A percentile compares a stretch with the other conserved stretches of the same genome.
These are phyloP conservation scores for Aspergillus terreus DNA, from an alignment of 2,329 filamentous ascomycete genomes.

Conservation along the genomic window DNA sequence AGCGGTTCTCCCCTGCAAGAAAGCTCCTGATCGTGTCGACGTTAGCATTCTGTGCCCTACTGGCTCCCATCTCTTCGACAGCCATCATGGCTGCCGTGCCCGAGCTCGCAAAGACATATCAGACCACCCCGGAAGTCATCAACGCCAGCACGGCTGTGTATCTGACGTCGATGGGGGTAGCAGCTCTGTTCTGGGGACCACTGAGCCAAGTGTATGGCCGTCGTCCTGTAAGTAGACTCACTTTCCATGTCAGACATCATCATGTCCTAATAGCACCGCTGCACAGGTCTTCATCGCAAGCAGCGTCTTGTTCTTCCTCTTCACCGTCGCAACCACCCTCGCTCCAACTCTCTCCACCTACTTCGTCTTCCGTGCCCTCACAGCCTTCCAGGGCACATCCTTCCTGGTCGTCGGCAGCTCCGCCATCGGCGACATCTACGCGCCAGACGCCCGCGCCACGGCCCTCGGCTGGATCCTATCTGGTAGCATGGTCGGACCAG, in stretches of 20 bases:
- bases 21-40: conserved; percentile 67
- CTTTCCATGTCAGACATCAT: no score
- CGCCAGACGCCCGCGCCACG: conserved; percentile 65
- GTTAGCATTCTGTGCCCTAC: conserved; percentile 70
- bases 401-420: conserved; percentile 70
- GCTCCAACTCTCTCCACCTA: conserved; percentile 68
- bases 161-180: conserved; percentile 68
- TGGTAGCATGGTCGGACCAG: conserved; percentile 68
- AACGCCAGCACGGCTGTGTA: conserved; percentile 74
- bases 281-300: conserved; percentile 56
- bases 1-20: conserved; percentile 56
- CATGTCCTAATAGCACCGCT: neutral
- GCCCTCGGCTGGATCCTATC: conserved; percentile 71
- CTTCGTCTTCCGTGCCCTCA: conserved; percentile 70
- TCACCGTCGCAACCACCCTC: conserved; percentile 69
- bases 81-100: conserved; percentile 70
- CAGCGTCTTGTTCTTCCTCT: conserved; percentile 61
- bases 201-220: conserved; percentile 64
- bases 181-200: conserved; percentile 68
- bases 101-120: conserved; percentile 64
- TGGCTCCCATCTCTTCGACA: conserved; percentile 72
- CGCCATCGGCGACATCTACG: conserved; percentile 65
- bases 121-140: conserved; percentile 65
- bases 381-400: conserved; percentile 70
- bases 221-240: conserved; percentile 46